Evolutionary conservation across 106 monocot genomes (phyloP).

Genomic region (Chionographis japonica): DNA sequence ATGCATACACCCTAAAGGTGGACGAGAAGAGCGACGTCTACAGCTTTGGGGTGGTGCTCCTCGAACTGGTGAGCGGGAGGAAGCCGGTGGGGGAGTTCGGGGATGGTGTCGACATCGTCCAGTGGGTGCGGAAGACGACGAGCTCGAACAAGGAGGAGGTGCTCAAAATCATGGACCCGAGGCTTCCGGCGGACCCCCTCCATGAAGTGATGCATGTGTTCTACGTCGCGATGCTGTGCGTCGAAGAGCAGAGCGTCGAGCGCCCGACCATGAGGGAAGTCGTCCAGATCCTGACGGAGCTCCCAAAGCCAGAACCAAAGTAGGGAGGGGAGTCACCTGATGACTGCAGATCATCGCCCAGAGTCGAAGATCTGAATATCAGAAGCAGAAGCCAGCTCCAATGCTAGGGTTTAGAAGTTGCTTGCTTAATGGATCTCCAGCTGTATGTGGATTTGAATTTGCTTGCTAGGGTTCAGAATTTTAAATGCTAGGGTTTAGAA

Average conservation of each 20-base stretch:
- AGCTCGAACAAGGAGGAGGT: constrained; percentile 20
- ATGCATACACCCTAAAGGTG: constrained; percentile 48
- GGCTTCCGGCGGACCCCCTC: constrained; percentile 24
- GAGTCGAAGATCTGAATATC: neutral
- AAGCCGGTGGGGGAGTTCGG: constrained; percentile 53
- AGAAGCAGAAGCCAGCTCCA: too few relatives aligned
- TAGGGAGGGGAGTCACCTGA: neutral
- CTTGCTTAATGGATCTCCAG: too few relatives aligned
- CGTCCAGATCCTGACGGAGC: constrained; percentile 39
- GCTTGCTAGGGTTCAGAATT: constrained; percentile 1
- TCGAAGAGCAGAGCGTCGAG: constrained; percentile 45
- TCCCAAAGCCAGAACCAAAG: constrained; percentile 14
- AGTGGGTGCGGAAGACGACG: constrained; percentile 42
- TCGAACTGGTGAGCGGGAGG: constrained; percentile 34
- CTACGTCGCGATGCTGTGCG: constrained; percentile 46
- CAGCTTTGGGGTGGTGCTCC: constrained; percentile 44
- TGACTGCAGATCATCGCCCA: neutral
- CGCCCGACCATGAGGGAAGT: constrained; percentile 53
- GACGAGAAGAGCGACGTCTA: constrained; percentile 59
- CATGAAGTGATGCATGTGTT: constrained; percentile 37
- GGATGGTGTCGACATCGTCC: constrained; percentile 53
- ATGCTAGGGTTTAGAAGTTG: too few relatives aligned
- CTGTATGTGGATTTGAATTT: too few relatives aligned
- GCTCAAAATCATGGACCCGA: constrained; percentile 33
- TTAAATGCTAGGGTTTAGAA: neutral